phyloP scores from a whole-genome alignment of 192 early-diverging fungal genomes.

The Gonapodya prolifera region DNA sequence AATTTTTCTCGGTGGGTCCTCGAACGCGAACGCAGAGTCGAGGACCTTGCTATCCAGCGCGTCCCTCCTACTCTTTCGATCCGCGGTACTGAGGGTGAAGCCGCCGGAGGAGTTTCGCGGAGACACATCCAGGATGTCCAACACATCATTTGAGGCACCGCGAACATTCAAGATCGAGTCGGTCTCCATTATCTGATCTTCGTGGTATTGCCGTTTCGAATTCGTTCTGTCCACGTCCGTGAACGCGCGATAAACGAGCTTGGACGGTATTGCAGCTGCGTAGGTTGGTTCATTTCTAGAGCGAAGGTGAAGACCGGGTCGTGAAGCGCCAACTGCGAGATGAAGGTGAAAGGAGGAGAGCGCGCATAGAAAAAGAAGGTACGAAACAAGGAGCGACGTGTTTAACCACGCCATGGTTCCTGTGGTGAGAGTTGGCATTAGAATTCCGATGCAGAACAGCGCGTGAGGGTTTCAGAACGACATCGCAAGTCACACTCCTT shows the following conservation, averaged over 20 bases:
- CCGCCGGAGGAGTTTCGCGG: too few species aligned
- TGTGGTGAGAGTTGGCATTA: too few species aligned
- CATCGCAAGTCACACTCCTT: too few species aligned
- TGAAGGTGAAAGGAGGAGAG: not conserved
- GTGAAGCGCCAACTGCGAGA: not conserved
- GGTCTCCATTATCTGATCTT: not conserved
- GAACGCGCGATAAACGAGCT: not conserved
- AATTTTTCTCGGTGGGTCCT: not conserved
- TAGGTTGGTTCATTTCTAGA: not conserved
- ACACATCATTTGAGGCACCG: not conserved
- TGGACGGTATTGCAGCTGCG: not conserved
- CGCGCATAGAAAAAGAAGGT: not conserved
- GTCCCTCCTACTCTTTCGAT: too few species aligned
- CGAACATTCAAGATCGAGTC: not conserved
- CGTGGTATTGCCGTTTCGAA: not conserved
- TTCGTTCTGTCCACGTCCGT: not conserved
- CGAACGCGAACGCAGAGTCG: not conserved
- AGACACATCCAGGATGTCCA: not conserved
- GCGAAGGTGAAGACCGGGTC: not conserved
- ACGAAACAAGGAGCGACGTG: not conserved
- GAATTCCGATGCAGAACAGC: too few species aligned
- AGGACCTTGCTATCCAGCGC: not conserved
- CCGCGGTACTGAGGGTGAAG: too few species aligned
- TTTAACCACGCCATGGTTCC: too few species aligned
- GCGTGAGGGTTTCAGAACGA: too few species aligned